phyloP scores from a whole-genome alignment of 108 stramenopile species.

The Nitzschia inconspicua region DNA sequence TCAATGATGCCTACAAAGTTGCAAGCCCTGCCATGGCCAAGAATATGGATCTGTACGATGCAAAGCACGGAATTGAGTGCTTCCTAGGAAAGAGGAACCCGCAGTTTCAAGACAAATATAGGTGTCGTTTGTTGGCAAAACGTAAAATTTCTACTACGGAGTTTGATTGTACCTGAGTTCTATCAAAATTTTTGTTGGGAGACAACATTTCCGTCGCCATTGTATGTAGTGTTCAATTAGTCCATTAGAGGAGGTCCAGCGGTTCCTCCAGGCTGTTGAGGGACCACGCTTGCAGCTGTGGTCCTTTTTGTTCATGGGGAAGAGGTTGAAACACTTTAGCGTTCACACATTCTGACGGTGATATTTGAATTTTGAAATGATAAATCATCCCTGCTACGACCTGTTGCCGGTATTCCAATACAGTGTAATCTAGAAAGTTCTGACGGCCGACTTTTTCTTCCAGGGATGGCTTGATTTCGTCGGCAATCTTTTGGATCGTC shows the following conservation, averaged over 20 bases:
- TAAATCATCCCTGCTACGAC: constrained; percentile 9
- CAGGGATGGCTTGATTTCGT: neutral
- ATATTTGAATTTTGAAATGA: neutral
- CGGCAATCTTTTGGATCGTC: neutral
- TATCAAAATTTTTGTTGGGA: too few species aligned
- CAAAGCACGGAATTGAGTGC: constrained; percentile 46
- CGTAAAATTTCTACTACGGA: too few species aligned
- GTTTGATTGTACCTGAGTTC: too few species aligned
- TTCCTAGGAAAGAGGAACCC: constrained; percentile 49
- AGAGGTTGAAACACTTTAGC: neutral
- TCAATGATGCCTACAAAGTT: constrained; percentile 53
- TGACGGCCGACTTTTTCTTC: neutral
- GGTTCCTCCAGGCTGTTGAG: neutral
- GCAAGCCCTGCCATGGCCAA: constrained; percentile 53
- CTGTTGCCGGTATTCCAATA: neutral
- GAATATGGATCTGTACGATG: constrained; percentile 39
- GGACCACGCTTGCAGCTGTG: neutral
- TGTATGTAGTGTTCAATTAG: too few species aligned
- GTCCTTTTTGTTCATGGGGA: neutral
- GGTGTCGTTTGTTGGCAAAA: too few species aligned
- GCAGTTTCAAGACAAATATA: neutral
- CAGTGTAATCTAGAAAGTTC: neutral
- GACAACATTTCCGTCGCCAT: too few species aligned
- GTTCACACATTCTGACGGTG: neutral
- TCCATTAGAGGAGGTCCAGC: neutral